Base-by-base conservation (phyloP, 2,329 filamentous ascomycete genomes). In the Cladorrhinum sp. region DNA sequence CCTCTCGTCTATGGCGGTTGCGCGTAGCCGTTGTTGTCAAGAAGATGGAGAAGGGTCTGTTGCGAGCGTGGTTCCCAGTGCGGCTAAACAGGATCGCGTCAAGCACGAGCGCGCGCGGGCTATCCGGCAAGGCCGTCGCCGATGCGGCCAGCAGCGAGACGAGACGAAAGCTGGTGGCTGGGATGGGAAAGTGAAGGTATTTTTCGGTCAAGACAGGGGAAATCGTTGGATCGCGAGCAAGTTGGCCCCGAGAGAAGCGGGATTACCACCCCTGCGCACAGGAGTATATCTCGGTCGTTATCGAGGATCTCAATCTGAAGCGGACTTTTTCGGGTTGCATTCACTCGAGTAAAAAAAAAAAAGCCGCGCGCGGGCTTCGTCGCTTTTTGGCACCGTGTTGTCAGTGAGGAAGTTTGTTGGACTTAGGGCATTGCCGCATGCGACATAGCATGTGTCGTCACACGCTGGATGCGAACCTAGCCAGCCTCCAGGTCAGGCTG, bases 21-120 rank as follows among this genome's bases (percentile, higher is more conserved):
- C 60, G 54, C 60, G 62, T 61, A 59, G 64, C 63, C 63, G 64
- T 32, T 53, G 58, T 62, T 63, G 49, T 32, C 16, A 20, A 38
- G 32, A 36, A n/a, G n/a, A n/a, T 32, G 29, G 13, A 32, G 7
- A 32, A 32, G 29, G n/a, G n/a, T n/a, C 50, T 58, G 54, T 55
- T 52, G 24, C 13, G n/a, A 50, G 22, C 29, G 22, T 27, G 32
- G 24, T 50, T 58, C 49, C 50, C 63, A 57, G 60, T 61, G 66
- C 63, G 66, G 64, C 66, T 69, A 67, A 67, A 67, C 64, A 61
- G 51, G 50, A 64, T 59, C 59, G 64, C 56, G 65, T 65, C 55
- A 62, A 63, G 58, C 59, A 60, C 50, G 38, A 49, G 62, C 56
- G n/a, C 16, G 45, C 25, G 23, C 50, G 36, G 52, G 25, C 25